Base-by-base conservation (phyloP, 148 eudicot species). In the Rhododendron vialii region DNA sequence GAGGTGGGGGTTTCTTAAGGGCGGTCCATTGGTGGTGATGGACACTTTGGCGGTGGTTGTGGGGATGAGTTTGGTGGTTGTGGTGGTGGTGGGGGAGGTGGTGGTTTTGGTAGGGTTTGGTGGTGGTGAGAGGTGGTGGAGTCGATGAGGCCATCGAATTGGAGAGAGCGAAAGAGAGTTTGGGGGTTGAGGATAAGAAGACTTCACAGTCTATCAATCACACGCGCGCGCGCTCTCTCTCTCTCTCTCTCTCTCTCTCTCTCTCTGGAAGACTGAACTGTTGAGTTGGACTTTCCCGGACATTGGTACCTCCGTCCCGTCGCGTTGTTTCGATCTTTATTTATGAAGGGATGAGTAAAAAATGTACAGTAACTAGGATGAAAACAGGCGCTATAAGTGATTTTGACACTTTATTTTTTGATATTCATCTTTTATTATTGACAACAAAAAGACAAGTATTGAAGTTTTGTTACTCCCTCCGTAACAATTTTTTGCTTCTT, bases 131-230 rank as follows among this genome's bases (percentile, higher is more conserved):
- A 2, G 95, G 90, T 24, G 96, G 92, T 13, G 96, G 95, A 30
- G 98, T 93, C 0, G 98, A 96, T 35, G 98, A 94, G 11, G 99
- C 99, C 99, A 96, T 96, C 55, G 47, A 38, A 59, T 24, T 57
- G n/a, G 14, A 30, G 83, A n/a, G 26, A 41, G 43, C 43, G 63
- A 69, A 4, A 61, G 67, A 80, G 4, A 20, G 51, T 26, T 26
- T 3, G 74, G 2, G 30, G 12, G 74, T 26, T 30, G 41, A 14
- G 38, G 76, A 71, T 71, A 71, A 71, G 76, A 71, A 13, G 61
- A 55, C 61, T 55, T 55, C 22, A 14, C 5, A 69, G 76, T 33
- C 38, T 71, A 67, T 1, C 14, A 26, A 33, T 3, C 74, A 26
- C 74, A 14, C 74, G 35, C 76, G 36, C 76, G 33, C 69, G 0